phyloP scores from a whole-genome alignment of 2,329 filamentous ascomycete species.

The Ceratocystis diversiconidia region DNA sequence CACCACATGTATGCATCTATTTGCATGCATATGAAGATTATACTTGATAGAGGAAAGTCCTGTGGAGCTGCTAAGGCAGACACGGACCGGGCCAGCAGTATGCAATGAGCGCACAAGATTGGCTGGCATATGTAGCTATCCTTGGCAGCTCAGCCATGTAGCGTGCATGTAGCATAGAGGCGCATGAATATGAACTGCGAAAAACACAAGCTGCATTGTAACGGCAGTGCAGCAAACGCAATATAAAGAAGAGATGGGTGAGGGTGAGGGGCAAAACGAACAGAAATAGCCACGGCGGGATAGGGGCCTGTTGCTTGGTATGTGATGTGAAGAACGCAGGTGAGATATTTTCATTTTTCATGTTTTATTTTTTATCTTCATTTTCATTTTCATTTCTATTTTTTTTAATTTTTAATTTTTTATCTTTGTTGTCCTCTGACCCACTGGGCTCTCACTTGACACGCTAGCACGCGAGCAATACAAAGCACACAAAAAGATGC shows the following conservation, averaged over 20 bases:
- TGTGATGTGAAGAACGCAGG: not conserved
- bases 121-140: not conserved
- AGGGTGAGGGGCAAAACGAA: not conserved
- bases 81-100: no score
- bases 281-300: not conserved
- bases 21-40: not conserved
- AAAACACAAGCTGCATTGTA: not conserved
- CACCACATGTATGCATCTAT: not conserved
- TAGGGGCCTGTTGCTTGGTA: not conserved
- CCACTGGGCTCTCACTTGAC: no score
- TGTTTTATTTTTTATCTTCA: no score
- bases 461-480: no score
- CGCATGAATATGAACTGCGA: not conserved
- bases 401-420: no score
- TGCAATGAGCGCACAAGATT: not conserved
- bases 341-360: no score
- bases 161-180: not conserved
- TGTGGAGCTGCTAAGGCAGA: no score
- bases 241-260: not conserved
- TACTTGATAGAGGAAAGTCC: no score
- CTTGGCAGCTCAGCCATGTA: not conserved
- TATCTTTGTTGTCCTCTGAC: no score
- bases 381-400: no score
- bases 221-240: not conserved
- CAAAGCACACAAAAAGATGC: no score